Conservation (phyloP, 75 land plant species). For the Pseudotsuga menziesii region DNA sequence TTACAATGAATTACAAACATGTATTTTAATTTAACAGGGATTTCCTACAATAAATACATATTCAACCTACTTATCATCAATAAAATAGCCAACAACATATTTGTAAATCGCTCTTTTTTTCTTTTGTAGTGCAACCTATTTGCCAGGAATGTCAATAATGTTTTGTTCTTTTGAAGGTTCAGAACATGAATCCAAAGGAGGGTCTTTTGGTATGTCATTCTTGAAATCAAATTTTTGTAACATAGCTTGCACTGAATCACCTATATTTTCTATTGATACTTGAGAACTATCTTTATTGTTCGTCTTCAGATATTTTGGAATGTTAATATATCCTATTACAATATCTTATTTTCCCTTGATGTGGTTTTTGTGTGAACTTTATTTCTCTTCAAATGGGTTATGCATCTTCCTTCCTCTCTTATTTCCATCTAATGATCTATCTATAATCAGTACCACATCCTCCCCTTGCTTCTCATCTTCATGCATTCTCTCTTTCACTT, state of each 20-base stretch:
- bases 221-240: slow-evolving; percentile 34
- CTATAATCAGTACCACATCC: not conserved
- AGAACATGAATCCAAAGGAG: slow-evolving; percentile 1
- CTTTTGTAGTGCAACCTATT: slow-evolving; percentile 15
- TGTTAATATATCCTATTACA: not conserved
- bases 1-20: no score
- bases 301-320: not conserved
- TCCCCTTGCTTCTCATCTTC: not conserved
- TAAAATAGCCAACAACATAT: slow-evolving; percentile 52
- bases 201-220: slow-evolving; percentile 7
- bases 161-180: not conserved
- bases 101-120: slow-evolving; percentile 84
- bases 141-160: slow-evolving; percentile 1
- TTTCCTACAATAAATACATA: no score
- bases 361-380: not conserved
- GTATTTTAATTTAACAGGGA: no score
- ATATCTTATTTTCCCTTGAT: not conserved
- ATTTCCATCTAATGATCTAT: not conserved
- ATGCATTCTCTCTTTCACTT: no score
- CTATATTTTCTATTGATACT: slow-evolving; percentile 17
- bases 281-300: not conserved
- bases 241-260: slow-evolving; percentile 59
- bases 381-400: not conserved
- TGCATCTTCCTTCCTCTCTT: slow-evolving; percentile 3
- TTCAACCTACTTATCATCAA: slow-evolving; percentile 35